phyloP scores from a whole-genome alignment of 2,329 filamentous ascomycete genomes.

The Phoma sp. region DNA sequence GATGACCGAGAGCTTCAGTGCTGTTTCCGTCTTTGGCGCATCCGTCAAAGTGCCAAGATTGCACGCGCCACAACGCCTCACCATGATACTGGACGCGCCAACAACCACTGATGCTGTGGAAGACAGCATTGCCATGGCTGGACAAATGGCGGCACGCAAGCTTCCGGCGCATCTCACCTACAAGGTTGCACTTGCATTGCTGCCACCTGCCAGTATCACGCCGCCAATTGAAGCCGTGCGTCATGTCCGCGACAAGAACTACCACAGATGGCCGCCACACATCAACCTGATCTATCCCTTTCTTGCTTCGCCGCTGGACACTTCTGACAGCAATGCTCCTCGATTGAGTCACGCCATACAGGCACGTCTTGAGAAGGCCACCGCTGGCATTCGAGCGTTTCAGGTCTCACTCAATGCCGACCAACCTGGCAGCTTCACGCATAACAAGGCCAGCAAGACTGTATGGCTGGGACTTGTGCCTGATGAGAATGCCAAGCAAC shows the following conservation, averaged over 20 bases:
- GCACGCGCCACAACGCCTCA: slow-evolving; percentile 22
- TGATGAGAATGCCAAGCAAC: slow-evolving; percentile 16
- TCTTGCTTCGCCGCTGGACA: slow-evolving; percentile 28
- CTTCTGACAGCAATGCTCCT: slow-evolving; percentile 3
- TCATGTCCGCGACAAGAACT: slow-evolving; percentile 34
- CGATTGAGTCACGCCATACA: slow-evolving; percentile 29
- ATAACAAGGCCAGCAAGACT: slow-evolving; percentile 30
- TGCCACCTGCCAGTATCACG: slow-evolving; percentile 31
- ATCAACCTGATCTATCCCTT: slow-evolving; percentile 45
- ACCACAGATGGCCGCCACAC: slow-evolving; percentile 40
- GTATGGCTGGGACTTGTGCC: slow-evolving; percentile 35
- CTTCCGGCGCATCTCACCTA: slow-evolving; percentile 35
- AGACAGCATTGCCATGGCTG: too few relatives aligned
- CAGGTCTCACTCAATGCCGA: slow-evolving; percentile 30
- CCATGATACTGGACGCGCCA: slow-evolving; percentile 1
- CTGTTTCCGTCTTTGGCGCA: slow-evolving; percentile 14
- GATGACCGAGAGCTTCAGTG: slow-evolving; percentile 19
- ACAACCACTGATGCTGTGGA: not conserved
- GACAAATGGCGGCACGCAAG: slow-evolving; percentile 17
- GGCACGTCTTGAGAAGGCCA: slow-evolving; percentile 29
- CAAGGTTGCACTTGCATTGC: slow-evolving; percentile 36
- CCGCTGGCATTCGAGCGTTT: slow-evolving; percentile 26
- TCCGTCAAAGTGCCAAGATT: slow-evolving; percentile 27
- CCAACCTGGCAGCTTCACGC: slow-evolving; percentile 26
- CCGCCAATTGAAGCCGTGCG: slow-evolving; percentile 38